phyloP scores from a whole-genome alignment of 305 asterid genomes.

The Salvia sclarea region DNA sequence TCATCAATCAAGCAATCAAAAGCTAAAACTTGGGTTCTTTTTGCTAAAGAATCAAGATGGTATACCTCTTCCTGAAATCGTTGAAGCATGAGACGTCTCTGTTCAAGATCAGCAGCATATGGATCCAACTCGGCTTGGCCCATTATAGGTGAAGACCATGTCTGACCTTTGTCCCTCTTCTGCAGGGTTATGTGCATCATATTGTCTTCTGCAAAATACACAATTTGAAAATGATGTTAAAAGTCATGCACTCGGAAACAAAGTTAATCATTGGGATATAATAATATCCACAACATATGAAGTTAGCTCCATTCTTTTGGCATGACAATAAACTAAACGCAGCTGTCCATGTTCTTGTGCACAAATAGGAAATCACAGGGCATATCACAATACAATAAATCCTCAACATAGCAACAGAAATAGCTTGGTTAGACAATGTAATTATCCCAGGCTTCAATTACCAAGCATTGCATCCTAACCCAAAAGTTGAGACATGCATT shows the following conservation, averaged over 20 bases:
- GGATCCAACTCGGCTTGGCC: conserved; percentile 94
- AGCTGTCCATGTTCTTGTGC: not conserved
- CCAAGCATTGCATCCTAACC: not conserved
- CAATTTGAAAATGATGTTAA: conserved; percentile 9
- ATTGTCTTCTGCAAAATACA: conserved; percentile 73
- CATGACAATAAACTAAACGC: not conserved
- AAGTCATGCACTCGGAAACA: not conserved
- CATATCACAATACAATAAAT: not conserved
- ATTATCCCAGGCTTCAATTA: not conserved
- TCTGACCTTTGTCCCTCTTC: conserved; percentile 95
- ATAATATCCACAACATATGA: not conserved
- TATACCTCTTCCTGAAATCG: conserved; percentile 96
- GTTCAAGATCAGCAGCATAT: conserved; percentile 82
- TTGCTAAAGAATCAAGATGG: conserved; percentile 19
- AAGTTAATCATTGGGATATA: not conserved
- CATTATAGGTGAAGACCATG: conserved; percentile 92
- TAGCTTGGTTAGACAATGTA: not conserved
- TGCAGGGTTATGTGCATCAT: conserved; percentile 86
- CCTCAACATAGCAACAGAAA: not conserved
- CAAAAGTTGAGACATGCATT: not conserved
- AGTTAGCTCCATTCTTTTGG: conserved; percentile 2
- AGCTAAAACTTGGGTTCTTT: not conserved
- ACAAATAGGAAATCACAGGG: not conserved
- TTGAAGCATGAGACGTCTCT: conserved; percentile 96
- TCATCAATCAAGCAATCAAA: not conserved